Percentiles rank a stretch among this genome's conserved stretches.
These are phyloP conservation scores for Sporothrix sp. DNA, from an alignment of 2,329 filamentous ascomycete species.

Conservation along the genomic window DNA sequence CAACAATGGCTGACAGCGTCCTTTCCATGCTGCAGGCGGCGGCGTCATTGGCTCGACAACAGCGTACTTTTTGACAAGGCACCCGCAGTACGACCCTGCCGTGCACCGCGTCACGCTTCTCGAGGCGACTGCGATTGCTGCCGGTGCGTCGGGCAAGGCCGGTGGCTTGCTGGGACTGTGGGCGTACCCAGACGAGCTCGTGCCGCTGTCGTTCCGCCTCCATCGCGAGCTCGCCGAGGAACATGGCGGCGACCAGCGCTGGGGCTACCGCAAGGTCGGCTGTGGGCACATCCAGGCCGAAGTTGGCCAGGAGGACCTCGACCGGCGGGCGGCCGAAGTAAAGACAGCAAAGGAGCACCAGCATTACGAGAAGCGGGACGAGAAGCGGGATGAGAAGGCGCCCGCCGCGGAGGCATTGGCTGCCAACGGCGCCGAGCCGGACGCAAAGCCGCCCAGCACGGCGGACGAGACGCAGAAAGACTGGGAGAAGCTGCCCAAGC, in stretches of 20 bases:
- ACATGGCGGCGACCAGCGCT: conserved; percentile 65
- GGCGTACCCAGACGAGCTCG: conserved; percentile 79
- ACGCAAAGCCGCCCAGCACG: background rate
- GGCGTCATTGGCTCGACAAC: conserved; percentile 89
- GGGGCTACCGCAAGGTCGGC: conserved; percentile 76
- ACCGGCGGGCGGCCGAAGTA: conserved; percentile 14
- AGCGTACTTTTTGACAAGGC: conserved; percentile 82
- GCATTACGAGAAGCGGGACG: background rate
- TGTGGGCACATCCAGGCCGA: conserved; percentile 51
- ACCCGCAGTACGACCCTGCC: conserved; percentile 66
- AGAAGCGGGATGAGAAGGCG: background rate
- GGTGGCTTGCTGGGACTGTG: conserved; percentile 83
- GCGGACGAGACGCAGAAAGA: conserved; percentile 26
- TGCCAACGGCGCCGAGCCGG: too few relatives aligned
- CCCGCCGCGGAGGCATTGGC: too few relatives aligned
- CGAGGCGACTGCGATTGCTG: conserved; percentile 73
- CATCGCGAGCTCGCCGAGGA: conserved; percentile 78
- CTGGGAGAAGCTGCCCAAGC: conserved; percentile 55
- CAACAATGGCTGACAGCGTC: background rate
- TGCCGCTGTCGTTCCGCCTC: conserved; percentile 74
- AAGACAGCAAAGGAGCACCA: conserved; percentile 17
- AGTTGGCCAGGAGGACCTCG: conserved; percentile 20
- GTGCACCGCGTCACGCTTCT: conserved; percentile 75
- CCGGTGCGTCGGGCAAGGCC: conserved; percentile 91
- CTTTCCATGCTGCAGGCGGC: conserved; percentile 49